Percentiles rank a stretch among this genome's conserved stretches.
Conservation (phyloP, 345 rosid genomes). For the Alliaria petiolata region DNA sequence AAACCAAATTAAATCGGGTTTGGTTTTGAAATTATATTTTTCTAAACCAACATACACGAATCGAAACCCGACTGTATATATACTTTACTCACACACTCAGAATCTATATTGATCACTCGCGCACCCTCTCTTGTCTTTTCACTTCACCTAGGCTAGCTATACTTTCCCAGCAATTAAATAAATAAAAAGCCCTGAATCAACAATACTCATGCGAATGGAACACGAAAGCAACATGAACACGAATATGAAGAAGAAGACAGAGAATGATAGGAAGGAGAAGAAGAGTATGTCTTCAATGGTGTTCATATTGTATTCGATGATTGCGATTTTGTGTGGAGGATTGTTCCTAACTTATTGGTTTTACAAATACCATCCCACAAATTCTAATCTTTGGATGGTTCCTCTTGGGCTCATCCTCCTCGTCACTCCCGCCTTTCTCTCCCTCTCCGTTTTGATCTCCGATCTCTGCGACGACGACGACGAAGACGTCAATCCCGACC, state of each 20-base stretch:
- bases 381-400: slow-evolving; percentile 79
- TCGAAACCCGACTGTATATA: background rate
- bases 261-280: background rate
- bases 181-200: too few species aligned
- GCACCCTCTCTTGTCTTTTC: background rate
- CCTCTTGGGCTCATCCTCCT: slow-evolving; percentile 64
- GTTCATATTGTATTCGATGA: slow-evolving; percentile 30
- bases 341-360: slow-evolving; percentile 54
- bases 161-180: too few species aligned
- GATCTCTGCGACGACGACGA: slow-evolving; percentile 29
- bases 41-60: background rate
- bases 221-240: background rate
- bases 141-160: background rate
- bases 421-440: slow-evolving; percentile 48
- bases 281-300: slow-evolving; percentile 10
- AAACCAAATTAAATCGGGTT: too few species aligned
- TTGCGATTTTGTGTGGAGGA: slow-evolving; percentile 48
- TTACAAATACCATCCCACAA: slow-evolving; percentile 42
- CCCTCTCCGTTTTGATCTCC: slow-evolving; percentile 45
- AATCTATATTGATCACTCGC: background rate
- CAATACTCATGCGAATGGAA: background rate
- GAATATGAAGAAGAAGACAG: background rate
- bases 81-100: background rate
- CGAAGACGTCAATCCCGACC: background rate
- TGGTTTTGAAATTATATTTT: too few species aligned